Percentiles rank a stretch among this genome's conserved stretches.
phyloP scores from a whole-genome alignment of 2,329 filamentous ascomycete species.

The Sclerotinia minor region DNA sequence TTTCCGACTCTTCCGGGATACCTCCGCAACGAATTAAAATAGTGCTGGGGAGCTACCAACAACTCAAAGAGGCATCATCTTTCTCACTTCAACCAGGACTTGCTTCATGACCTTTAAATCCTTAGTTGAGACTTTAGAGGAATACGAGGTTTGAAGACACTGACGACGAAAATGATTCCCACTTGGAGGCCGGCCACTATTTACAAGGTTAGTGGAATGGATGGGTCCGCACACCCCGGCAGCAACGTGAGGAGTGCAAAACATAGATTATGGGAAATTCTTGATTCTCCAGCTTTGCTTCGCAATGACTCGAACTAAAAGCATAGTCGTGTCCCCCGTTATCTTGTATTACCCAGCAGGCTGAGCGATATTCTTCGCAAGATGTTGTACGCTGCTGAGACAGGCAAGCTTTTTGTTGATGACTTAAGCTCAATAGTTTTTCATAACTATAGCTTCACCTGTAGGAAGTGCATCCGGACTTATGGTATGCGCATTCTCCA shows the following conservation, averaged over 20 bases:
- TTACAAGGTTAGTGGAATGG: slow-evolving; percentile 47
- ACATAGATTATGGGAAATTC: slow-evolving; percentile 50
- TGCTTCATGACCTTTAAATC: slow-evolving; percentile 47
- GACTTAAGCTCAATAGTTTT: slow-evolving; percentile 46
- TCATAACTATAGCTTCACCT: slow-evolving; percentile 48
- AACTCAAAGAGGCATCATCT: slow-evolving; percentile 12
- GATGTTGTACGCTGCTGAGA: slow-evolving; percentile 49
- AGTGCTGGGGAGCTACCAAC: neutral
- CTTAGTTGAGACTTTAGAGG: slow-evolving; percentile 48
- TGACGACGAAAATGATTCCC: slow-evolving; percentile 46
- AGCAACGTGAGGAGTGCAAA: slow-evolving; percentile 51
- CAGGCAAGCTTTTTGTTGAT: slow-evolving; percentile 44
- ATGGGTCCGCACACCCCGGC: slow-evolving; percentile 52
- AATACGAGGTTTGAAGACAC: slow-evolving; percentile 50
- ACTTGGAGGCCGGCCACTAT: slow-evolving; percentile 52
- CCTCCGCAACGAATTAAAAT: neutral
- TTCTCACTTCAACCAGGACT: slow-evolving; percentile 23
- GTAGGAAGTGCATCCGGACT: slow-evolving; percentile 53
- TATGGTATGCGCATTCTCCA: slow-evolving; percentile 52
- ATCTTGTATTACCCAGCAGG: slow-evolving; percentile 32
- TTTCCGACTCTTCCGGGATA: neutral
- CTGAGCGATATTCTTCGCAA: slow-evolving; percentile 47
- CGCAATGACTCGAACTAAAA: slow-evolving; percentile 39
- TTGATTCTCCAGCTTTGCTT: slow-evolving; percentile 46
- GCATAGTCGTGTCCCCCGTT: slow-evolving; percentile 44